A percentile compares a stretch with the other conserved stretches of the same genome.
These are phyloP conservation scores for Calvatia gigantea DNA, from an alignment of 768 basidiomycete species.

Conservation along the genomic window DNA sequence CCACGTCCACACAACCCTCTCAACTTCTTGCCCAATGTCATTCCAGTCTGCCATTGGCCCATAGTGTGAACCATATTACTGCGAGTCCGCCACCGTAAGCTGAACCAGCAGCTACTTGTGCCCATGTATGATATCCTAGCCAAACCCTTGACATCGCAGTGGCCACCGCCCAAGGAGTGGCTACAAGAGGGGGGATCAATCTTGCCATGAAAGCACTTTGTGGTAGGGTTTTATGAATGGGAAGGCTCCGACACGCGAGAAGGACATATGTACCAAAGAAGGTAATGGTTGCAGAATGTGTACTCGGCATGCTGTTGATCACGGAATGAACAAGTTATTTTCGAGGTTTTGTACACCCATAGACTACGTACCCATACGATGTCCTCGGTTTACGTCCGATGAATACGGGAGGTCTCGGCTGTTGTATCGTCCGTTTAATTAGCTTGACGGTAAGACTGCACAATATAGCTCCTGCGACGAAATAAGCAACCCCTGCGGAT, in stretches of 20 bases:
- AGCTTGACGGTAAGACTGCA: slow-evolving; percentile 60
- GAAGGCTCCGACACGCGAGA: slow-evolving; percentile 55
- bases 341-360: not conserved
- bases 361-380: slow-evolving; percentile 59
- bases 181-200: slow-evolving; percentile 40
- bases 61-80: slow-evolving; percentile 52
- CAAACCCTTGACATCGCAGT: slow-evolving; percentile 65
- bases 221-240: slow-evolving; percentile 54
- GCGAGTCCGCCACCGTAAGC: slow-evolving; percentile 54
- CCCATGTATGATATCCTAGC: slow-evolving; percentile 75
- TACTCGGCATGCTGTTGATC: slow-evolving; percentile 71
- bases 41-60: slow-evolving; percentile 38
- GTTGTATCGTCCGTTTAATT: slow-evolving; percentile 57
- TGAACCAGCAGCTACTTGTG: slow-evolving; percentile 61
- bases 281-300: slow-evolving; percentile 68
- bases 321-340: not conserved
- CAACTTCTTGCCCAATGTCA: slow-evolving; percentile 18
- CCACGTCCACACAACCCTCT: slow-evolving; percentile 16
- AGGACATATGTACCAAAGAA: slow-evolving; percentile 61
- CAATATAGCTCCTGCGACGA: slow-evolving; percentile 50
- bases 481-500: slow-evolving; percentile 61
- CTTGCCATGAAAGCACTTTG: slow-evolving; percentile 30
- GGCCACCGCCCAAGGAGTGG: slow-evolving; percentile 50
- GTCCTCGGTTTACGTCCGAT: slow-evolving; percentile 38
- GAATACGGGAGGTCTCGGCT: slow-evolving; percentile 49